phyloP scores from a whole-genome alignment of 352 stramenopile genomes.

The Pythium periplocum region DNA sequence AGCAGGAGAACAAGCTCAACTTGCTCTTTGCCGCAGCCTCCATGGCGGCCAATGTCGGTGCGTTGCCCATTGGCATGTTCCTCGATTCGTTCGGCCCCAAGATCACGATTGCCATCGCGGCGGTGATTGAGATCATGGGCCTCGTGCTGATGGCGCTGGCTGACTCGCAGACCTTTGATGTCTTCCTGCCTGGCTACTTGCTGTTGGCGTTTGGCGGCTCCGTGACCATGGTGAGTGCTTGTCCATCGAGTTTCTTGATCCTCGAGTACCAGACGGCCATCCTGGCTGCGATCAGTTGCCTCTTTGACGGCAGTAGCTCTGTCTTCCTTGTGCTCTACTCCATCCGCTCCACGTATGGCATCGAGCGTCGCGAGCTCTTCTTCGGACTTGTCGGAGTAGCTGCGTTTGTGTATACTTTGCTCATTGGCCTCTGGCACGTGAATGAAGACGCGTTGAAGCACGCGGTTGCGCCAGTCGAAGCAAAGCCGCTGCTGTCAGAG shows the following conservation, averaged over 20 bases:
- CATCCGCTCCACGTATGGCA: slow-evolving; percentile 39
- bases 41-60: slow-evolving; percentile 60
- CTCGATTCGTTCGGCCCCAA: slow-evolving; percentile 58
- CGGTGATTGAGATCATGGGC: slow-evolving; percentile 54
- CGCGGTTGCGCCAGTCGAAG: slow-evolving; percentile 11
- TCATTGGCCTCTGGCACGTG: slow-evolving; percentile 64
- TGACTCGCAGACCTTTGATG: slow-evolving; percentile 66
- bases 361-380: slow-evolving; percentile 43
- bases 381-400: slow-evolving; percentile 37
- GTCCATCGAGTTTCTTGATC: slow-evolving; percentile 67
- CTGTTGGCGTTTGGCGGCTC: slow-evolving; percentile 64
- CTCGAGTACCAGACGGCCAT: slow-evolving; percentile 72
- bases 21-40: slow-evolving; percentile 73
- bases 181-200: slow-evolving; percentile 69
- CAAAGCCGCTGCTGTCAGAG: slow-evolving; percentile 26
- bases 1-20: slow-evolving; percentile 70
- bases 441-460: slow-evolving; percentile 48
- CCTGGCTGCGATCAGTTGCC: slow-evolving; percentile 69
- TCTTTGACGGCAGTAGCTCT: slow-evolving; percentile 72
- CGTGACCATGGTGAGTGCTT: slow-evolving; percentile 82
- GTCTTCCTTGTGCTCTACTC: slow-evolving; percentile 68
- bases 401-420: slow-evolving; percentile 32
- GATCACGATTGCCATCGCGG: slow-evolving; percentile 39
- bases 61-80: slow-evolving; percentile 68
- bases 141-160: slow-evolving; percentile 54